phyloP scores from a whole-genome alignment of 192 early-diverging fungal species.

The Coemansia sp. region DNA sequence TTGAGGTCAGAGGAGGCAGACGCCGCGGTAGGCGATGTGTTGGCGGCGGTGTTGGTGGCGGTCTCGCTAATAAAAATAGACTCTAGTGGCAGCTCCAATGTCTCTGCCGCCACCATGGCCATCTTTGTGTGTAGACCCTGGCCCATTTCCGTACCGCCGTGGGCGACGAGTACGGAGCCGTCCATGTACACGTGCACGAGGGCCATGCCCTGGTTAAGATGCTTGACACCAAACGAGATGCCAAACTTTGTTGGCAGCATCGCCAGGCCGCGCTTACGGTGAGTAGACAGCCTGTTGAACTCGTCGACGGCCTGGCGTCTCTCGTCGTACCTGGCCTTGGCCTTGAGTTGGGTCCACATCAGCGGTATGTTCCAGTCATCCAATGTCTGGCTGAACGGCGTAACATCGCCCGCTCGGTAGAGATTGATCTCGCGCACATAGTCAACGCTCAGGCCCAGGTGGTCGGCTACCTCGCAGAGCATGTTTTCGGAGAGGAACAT shows the following conservation, averaged over 20 bases:
- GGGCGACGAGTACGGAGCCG: slow-evolving; percentile 79
- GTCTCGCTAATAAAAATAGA: slow-evolving; percentile 72
- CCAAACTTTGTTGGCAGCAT: slow-evolving; percentile 85
- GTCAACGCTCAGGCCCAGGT: slow-evolving; percentile 60
- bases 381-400: slow-evolving; percentile 67
- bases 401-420: slow-evolving; percentile 68
- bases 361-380: slow-evolving; percentile 64
- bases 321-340: slow-evolving; percentile 52
- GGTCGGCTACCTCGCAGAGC: slow-evolving; percentile 76
- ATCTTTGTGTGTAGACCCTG: slow-evolving; percentile 91
- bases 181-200: slow-evolving; percentile 84
- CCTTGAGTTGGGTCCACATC: slow-evolving; percentile 68
- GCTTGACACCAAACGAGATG: slow-evolving; percentile 73
- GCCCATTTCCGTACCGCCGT: slow-evolving; percentile 89
- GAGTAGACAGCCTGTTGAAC: slow-evolving; percentile 68
- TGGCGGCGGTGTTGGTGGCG: slow-evolving; percentile 73
- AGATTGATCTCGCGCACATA: slow-evolving; percentile 67
- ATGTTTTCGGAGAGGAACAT: slow-evolving; percentile 79
- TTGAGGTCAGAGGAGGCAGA: slow-evolving; percentile 82
- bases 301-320: slow-evolving; percentile 60
- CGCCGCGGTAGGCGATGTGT: slow-evolving; percentile 79
- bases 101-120: slow-evolving; percentile 78
- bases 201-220: slow-evolving; percentile 81
- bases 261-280: slow-evolving; percentile 76
- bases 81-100: slow-evolving; percentile 65